These are phyloP conservation scores for Talaromyces sp. DNA, from an alignment of 2,329 filamentous ascomycete species.

Conservation along the genomic window DNA sequence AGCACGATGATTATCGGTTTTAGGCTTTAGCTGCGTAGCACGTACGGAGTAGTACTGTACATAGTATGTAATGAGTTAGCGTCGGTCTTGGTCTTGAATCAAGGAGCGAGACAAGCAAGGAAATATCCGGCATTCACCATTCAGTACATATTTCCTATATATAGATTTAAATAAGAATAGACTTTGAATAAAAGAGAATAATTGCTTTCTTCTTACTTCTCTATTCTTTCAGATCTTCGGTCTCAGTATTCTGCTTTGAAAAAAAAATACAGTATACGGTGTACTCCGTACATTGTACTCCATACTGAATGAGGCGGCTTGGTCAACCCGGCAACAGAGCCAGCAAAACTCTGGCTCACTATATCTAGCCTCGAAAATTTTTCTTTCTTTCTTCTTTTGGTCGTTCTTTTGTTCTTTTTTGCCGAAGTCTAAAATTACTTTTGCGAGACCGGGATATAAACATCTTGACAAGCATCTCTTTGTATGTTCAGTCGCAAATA, in stretches of 20 bases:
- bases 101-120: conserved; percentile 4
- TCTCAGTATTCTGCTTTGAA: not conserved
- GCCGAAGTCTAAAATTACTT: not conserved
- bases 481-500: not conserved
- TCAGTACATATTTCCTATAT: conserved; percentile 1
- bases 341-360: conserved; percentile 5
- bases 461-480: not conserved
- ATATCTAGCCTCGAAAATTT: conserved; percentile 10
- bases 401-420: not conserved
- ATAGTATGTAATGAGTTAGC: not conserved
- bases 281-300: not conserved
- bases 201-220: not conserved
- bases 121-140: conserved; percentile 1
- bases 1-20: not conserved
- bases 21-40: not conserved
- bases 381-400: not conserved
- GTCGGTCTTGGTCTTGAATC: not conserved
- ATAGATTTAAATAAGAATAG: not conserved
- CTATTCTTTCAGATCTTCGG: not conserved
- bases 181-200: not conserved
- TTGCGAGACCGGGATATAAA: not conserved
- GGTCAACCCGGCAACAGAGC: conserved; percentile 17
- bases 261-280: conserved; percentile 4
- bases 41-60: not conserved
- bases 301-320: conserved; percentile 8